Base-by-base conservation (phyloP, 2,329 filamentous ascomycete species). In the Diaporthe sp. region DNA sequence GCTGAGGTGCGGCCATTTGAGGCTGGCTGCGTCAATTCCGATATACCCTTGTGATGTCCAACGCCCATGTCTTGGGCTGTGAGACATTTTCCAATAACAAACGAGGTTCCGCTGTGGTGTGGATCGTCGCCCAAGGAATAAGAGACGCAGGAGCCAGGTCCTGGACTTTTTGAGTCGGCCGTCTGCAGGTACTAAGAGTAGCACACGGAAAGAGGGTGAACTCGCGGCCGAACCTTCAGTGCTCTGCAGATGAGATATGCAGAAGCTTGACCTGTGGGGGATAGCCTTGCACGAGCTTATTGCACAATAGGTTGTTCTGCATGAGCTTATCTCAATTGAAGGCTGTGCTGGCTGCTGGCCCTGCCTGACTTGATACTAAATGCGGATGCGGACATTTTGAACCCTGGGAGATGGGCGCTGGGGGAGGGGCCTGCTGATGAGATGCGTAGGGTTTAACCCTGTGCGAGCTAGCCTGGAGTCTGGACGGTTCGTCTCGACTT, bases 271-370 rank as follows among this genome's bases (percentile, higher is more conserved):
- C 9, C 61, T 22, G 17, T 65, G 25, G 12, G 61, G 25, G 15
- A 58, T 19, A 58, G 19, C 55, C 55, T 58, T 58, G 55, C 9
- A 28, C 37, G 31, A 68, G 62, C 62, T 68, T 68, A 31, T 46
- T 19, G 17, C n/a, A 42, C 37, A 17, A 13, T 44, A 44, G n/a
- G 37, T 62, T 44, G 12, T 19, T 25, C 8, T 10, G n/a, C 60
- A 31, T 8, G 37, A 65, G 60, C 37, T 44, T 46, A 31, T 65
- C 39, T 44, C 37, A n/a, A 3, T 28, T 3, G 39, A 17, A 44
- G 39, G 39, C 37, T 25, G 3, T 25, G n/a, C 39, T 44, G 58
- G 37, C 9, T n/a, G 28, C 6, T 17, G 12, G 37, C 37, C 37
- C 10, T 39, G 37, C 10, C 37, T 39, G 37, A 39, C 12, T 39